These are phyloP conservation scores for Peronosclerospora sorghi DNA, from an alignment of 352 stramenopile genomes.

Conservation along the genomic window DNA sequence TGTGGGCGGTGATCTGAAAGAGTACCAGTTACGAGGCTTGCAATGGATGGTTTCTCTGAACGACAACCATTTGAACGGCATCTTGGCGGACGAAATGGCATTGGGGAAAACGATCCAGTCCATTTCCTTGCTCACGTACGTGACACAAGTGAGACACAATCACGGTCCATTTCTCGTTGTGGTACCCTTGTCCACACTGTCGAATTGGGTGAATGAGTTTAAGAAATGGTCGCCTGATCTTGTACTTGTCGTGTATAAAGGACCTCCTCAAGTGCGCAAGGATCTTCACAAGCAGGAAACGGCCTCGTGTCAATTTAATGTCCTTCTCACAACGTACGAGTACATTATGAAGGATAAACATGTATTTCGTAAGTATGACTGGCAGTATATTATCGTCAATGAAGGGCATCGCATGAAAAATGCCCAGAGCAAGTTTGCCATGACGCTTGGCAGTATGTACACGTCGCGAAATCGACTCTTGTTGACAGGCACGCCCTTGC, in stretches of 20 bases:
- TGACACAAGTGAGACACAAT: slow-evolving; percentile 78
- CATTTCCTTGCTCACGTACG: slow-evolving; percentile 76
- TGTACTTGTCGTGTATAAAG: slow-evolving; percentile 95
- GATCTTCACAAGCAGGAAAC: slow-evolving; percentile 74
- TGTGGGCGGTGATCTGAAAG: slow-evolving; percentile 91
- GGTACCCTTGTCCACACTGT: slow-evolving; percentile 91
- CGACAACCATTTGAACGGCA: slow-evolving; percentile 97
- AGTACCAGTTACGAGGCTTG: slow-evolving; percentile 97
- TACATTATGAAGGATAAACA: slow-evolving; percentile 89
- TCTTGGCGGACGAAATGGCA: slow-evolving; percentile 96
- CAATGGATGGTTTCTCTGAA: slow-evolving; percentile 99
- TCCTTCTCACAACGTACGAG: slow-evolving; percentile 92
- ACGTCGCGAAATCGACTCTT: slow-evolving; percentile 86
- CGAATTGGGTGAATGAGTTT: slow-evolving; percentile 92
- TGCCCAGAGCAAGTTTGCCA: slow-evolving; percentile 83
- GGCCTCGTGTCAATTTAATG: slow-evolving; percentile 85
- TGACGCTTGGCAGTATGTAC: slow-evolving; percentile 77
- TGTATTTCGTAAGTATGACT: slow-evolving; percentile 81
- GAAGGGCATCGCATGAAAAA: slow-evolving; percentile 92
- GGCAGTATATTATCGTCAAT: slow-evolving; percentile 91
- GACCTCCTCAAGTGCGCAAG: slow-evolving; percentile 66
- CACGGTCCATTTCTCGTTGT: slow-evolving; percentile 97
- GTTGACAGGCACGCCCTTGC: slow-evolving; percentile 97
- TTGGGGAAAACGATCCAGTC: slow-evolving; percentile 84
- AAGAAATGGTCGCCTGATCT: slow-evolving; percentile 92